Conservation (phyloP, 805 yeast species). For the Metschnikowia drakensbergensis region DNA sequence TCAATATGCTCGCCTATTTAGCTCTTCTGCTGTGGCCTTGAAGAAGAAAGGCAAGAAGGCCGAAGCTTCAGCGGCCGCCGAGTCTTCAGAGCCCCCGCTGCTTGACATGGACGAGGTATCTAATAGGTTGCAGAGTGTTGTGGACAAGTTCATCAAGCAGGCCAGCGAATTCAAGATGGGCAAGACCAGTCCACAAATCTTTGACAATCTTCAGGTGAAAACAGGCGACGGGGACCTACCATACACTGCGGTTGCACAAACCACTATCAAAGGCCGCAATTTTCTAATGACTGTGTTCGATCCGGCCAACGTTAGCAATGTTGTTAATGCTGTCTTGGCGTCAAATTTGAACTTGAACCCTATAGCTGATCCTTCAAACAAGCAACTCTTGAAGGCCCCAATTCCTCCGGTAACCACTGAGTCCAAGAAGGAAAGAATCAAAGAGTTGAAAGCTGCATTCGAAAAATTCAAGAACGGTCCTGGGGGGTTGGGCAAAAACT, state of each 20-base stretch:
- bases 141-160: constrained; percentile 52
- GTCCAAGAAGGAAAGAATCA: constrained; percentile 51
- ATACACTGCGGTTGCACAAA: constrained; percentile 66
- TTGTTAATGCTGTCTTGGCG: constrained; percentile 67
- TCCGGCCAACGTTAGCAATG: constrained; percentile 64
- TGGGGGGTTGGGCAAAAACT: constrained; percentile 26
- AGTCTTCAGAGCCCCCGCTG: constrained; percentile 4
- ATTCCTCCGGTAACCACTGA: constrained; percentile 75
- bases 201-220: constrained; percentile 55
- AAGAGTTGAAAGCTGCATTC: constrained; percentile 59
- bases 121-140: constrained; percentile 41
- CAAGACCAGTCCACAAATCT: constrained; percentile 60
- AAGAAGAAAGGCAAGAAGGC: constrained; percentile 16
- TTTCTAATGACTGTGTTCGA: constrained; percentile 83
- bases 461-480: constrained; percentile 57
- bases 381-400: constrained; percentile 68
- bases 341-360: constrained; percentile 76
- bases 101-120: constrained; percentile 37
- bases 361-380: constrained; percentile 66
- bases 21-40: constrained; percentile 6
- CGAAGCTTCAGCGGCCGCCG: constrained; percentile 7
- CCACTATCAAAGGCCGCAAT: constrained; percentile 64
- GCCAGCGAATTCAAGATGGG: constrained; percentile 67
- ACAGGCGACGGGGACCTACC: constrained; percentile 44
- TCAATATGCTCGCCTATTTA: not conserved